phyloP scores from a whole-genome alignment of 495 filamentous ascomycete genomes.

The Arthonia radiata region DNA sequence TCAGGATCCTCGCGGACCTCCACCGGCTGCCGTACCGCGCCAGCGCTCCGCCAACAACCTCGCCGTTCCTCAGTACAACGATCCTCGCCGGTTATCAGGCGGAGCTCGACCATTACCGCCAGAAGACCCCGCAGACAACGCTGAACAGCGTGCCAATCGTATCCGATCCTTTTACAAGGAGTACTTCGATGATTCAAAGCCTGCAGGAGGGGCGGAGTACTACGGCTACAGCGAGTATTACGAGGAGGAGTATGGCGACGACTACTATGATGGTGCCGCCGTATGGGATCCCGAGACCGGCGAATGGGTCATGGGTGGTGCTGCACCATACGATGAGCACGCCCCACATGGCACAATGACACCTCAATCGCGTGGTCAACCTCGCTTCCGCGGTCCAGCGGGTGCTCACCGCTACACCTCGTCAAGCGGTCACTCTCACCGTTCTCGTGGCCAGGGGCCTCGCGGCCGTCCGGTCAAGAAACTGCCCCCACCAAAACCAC shows the following conservation, averaged over 20 bases:
- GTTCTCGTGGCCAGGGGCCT: conserved; percentile 9
- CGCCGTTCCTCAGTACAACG: conserved; percentile 27
- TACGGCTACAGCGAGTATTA: too few relatives aligned
- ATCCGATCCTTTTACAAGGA: conserved; percentile 98
- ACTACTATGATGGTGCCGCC: conserved; percentile 33
- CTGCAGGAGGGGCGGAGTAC: conserved; percentile 26
- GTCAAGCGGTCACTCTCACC: conserved; percentile 12
- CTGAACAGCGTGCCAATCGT: conserved; percentile 81
- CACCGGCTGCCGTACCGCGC: conserved; percentile 1
- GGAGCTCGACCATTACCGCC: conserved; percentile 83
- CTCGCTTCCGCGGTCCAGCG: conserved; percentile 34
- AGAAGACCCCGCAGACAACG: conserved; percentile 61
- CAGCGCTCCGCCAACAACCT: conserved; percentile 12
- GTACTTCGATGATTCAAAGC: conserved; percentile 79
- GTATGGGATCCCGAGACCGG: conserved; percentile 54
- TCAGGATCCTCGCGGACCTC: conserved; percentile 12
- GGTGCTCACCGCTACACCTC: conserved; percentile 13
- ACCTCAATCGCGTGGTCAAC: conserved; percentile 58
- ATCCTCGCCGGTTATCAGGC: conserved; percentile 57
- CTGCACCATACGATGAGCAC: conserved; percentile 55
- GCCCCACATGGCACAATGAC: conserved; percentile 87
- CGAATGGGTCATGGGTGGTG: conserved; percentile 41
- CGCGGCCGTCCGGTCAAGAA: conserved; percentile 26
- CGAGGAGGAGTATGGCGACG: conserved; percentile 44
- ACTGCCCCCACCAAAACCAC: conserved; percentile 45